phyloP scores from a whole-genome alignment of 176 grass and related monocot genomes.

The Neostapfia colusana region DNA sequence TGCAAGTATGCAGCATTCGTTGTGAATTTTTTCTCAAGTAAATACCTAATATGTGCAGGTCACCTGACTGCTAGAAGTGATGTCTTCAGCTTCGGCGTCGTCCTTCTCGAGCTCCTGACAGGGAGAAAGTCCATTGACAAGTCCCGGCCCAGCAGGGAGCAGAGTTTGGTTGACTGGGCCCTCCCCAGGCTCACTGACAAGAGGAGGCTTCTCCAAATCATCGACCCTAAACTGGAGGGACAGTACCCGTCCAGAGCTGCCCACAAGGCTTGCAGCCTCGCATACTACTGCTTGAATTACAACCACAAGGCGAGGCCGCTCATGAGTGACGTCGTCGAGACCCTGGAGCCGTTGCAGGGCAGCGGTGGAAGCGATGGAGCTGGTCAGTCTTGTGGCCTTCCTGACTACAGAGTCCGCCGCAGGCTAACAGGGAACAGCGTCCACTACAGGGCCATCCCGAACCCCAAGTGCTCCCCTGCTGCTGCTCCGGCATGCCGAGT shows the following conservation, averaged over 20 bases:
- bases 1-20: background rate
- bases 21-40: conserved; percentile 20
- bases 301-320: conserved; percentile 94
- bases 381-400: conserved; percentile 46
- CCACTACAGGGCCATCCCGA: conserved; percentile 75
- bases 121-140: conserved; percentile 93
- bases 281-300: conserved; percentile 93
- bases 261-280: conserved; percentile 92
- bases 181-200: conserved; percentile 89
- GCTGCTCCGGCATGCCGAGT: conserved; percentile 82
- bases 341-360: conserved; percentile 75
- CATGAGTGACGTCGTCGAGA: conserved; percentile 93
- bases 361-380: conserved; percentile 38
- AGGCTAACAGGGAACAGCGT: conserved; percentile 48
- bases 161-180: conserved; percentile 90
- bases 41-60: conserved; percentile 47
- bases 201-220: conserved; percentile 83
- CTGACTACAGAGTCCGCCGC: conserved; percentile 56
- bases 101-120: conserved; percentile 87
- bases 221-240: conserved; percentile 69
- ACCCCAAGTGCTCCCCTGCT: conserved; percentile 60
- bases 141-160: conserved; percentile 85
- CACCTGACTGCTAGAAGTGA: conserved; percentile 97
- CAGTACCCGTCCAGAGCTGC: conserved; percentile 77
- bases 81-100: conserved; percentile 93